These are phyloP conservation scores for Deinandra increscens DNA, from an alignment of 129 eudicot genomes.

Conservation along the genomic window DNA sequence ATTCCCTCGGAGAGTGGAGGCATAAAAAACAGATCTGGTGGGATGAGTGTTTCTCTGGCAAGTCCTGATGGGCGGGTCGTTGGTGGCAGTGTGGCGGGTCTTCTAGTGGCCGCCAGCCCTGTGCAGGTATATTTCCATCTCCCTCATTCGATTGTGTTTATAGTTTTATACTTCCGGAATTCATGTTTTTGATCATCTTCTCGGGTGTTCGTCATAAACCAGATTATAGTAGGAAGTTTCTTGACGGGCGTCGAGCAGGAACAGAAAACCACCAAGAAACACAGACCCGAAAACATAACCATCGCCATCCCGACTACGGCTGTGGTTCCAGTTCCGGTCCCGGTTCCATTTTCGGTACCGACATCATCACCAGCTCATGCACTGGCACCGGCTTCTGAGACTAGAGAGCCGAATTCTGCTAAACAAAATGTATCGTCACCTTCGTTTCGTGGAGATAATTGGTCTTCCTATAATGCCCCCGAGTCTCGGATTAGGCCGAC, in stretches of 20 bases:
- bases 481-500: conserved; percentile 64
- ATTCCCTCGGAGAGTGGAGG: conserved; percentile 79
- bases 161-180: not conserved
- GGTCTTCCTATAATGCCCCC: conserved; percentile 53
- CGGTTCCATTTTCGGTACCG: conserved; percentile 3
- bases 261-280: conserved; percentile 71
- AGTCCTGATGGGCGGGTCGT: conserved; percentile 89
- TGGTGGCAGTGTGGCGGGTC: conserved; percentile 97
- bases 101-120: conserved; percentile 83
- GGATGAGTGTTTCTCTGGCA: conserved; percentile 83
- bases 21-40: conserved; percentile 74
- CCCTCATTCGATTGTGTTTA: not conserved
- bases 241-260: conserved; percentile 76
- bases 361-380: conserved; percentile 6
- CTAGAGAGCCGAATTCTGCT: conserved; percentile 33
- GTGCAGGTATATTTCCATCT: conserved; percentile 60
- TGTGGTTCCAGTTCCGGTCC: conserved; percentile 22
- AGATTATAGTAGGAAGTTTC: conserved; percentile 92
- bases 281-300: conserved; percentile 42
- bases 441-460: conserved; percentile 62
- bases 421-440: conserved; percentile 43
- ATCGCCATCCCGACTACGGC: conserved; percentile 40
- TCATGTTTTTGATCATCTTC: not conserved
- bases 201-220: conserved; percentile 16
- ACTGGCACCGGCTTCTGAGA: conserved; percentile 29